Conservation (phyloP, 2,329 filamentous ascomycete species). For the Hymenoscyphus fraxineus region DNA sequence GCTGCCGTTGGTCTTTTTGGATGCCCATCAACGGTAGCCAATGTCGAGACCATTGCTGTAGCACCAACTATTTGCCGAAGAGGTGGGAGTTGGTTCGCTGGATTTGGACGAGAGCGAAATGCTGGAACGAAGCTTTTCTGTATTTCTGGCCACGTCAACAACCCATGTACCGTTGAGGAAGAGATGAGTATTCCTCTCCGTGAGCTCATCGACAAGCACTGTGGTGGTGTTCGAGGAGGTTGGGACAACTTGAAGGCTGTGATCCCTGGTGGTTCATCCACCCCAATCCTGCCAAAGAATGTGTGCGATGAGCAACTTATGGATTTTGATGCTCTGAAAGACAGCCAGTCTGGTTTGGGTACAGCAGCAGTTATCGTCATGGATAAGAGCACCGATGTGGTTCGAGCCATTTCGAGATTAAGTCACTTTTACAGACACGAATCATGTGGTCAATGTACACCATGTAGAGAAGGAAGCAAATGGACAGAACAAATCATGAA, state of each 20-base stretch:
- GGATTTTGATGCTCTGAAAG: conserved; percentile 98
- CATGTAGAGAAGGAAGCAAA: conserved; percentile 98
- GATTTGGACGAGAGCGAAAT: conserved; percentile 94
- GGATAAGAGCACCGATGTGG: conserved; percentile 96
- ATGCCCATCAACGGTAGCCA: conserved; percentile 95
- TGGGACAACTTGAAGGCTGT: conserved; percentile 97
- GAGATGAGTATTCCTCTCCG: conserved; percentile 98
- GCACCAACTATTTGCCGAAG: conserved; percentile 93
- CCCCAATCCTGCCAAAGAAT: conserved; percentile 84
- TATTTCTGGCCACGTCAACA: conserved; percentile 98
- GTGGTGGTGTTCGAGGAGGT: conserved; percentile 89
- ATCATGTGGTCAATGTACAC: conserved; percentile 96
- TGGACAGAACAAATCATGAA: conserved; percentile 99
- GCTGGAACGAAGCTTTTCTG: conserved; percentile 97
- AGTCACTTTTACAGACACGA: conserved; percentile 98
- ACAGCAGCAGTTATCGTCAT: conserved; percentile 98
- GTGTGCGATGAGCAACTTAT: conserved; percentile 95
- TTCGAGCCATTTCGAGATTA: conserved; percentile 87
- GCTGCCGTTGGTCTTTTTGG: conserved; percentile 96
- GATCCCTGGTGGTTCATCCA: conserved; percentile 95
- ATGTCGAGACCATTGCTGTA: conserved; percentile 95
- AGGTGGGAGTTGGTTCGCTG: conserved; percentile 87
- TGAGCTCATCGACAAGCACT: conserved; percentile 97
- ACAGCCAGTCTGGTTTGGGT: conserved; percentile 93
- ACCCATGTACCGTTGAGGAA: conserved; percentile 95